These are phyloP conservation scores for Didymella lethalis DNA, from an alignment of 2,329 filamentous ascomycete species.

Conservation along the genomic window DNA sequence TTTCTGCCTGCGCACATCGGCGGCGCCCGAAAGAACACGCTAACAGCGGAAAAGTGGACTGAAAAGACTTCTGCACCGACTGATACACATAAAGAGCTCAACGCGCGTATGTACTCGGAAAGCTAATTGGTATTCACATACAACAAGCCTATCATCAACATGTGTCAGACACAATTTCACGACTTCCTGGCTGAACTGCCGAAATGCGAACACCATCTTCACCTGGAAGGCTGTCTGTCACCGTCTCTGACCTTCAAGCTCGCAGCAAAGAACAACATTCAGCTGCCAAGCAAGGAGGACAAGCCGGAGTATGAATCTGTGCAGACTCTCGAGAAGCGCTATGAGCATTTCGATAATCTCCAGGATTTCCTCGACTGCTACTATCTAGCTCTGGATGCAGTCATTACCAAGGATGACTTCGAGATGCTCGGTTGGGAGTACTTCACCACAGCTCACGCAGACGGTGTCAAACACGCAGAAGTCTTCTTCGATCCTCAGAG, in stretches of 20 bases:
- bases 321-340: slow-evolving; percentile 67
- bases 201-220: slow-evolving; percentile 84
- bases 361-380: slow-evolving; percentile 83
- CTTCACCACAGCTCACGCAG: slow-evolving; percentile 68
- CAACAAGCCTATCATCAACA: slow-evolving; percentile 3
- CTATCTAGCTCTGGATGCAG: slow-evolving; percentile 76
- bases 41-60: slow-evolving; percentile 21
- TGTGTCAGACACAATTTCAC: slow-evolving; percentile 26
- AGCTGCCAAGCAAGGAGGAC: slow-evolving; percentile 58
- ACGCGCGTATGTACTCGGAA: background rate
- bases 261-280: slow-evolving; percentile 70
- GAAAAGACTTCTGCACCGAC: slow-evolving; percentile 17
- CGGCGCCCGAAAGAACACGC: slow-evolving; percentile 19
- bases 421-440: slow-evolving; percentile 76
- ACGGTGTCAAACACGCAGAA: slow-evolving; percentile 76
- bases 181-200: slow-evolving; percentile 59
- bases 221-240: slow-evolving; percentile 78
- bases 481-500: slow-evolving; percentile 85
- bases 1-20: slow-evolving; percentile 19
- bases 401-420: slow-evolving; percentile 72
- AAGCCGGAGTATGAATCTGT: slow-evolving; percentile 71
- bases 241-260: slow-evolving; percentile 74
- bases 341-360: slow-evolving; percentile 72
- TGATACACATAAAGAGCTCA: slow-evolving; percentile 11
- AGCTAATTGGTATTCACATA: slow-evolving; percentile 9